Base-by-base conservation (phyloP, 2,329 filamentous ascomycete genomes). In the Botrytis elliptica region DNA sequence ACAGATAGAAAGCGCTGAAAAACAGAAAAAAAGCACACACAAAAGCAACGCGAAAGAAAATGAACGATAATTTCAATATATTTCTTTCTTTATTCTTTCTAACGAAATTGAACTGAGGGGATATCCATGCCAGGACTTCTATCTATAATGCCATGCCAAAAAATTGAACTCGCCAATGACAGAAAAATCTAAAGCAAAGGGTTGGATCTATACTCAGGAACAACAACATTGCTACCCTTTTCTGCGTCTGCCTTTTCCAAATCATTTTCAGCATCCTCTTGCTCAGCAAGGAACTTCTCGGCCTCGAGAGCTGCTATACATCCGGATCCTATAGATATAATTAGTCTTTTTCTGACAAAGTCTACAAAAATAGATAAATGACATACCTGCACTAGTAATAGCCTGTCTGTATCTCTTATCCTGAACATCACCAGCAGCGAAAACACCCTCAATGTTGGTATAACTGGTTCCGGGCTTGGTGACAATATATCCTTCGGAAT, bases 391-490 rank as follows among this genome's bases (percentile, higher is more conserved):
- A 85, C 95, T 98, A 77, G 96, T 99, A 78, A 99, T 97, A 65
- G 96, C 96, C 86, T 99, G 96, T 82, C 96, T 90, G 84, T 99
- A 99, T 82, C 92, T 90, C 91, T 98, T 99, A 83, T 99, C 97
- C 86, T 99, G 96, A 16, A 99, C 97, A 82, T 99, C 96, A 77
- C 96, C 96, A 16, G 95, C 96, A 55, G 96, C 96, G 82, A 98
- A 99, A 33, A 99, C 94, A 82, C 96, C 96, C 81, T 94, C 90
- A 9, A 98, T 84, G 83, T 90, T 97, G 66, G 96, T 99, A 81
- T 92, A 87, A 74, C 94, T 94, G 64, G 94, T 95, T 73, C 96
- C 97, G 5, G 96, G 92, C 83, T 92, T 89, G 73, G 96, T 99
- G 79, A 94, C 83, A 74, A 99, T 90, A 84, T 99, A 99, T 36